Percentiles rank a stretch among this genome's conserved stretches.
Evolutionary conservation across 345 rosid genomes (phyloP).

Genomic region (Acer yangbiense): DNA sequence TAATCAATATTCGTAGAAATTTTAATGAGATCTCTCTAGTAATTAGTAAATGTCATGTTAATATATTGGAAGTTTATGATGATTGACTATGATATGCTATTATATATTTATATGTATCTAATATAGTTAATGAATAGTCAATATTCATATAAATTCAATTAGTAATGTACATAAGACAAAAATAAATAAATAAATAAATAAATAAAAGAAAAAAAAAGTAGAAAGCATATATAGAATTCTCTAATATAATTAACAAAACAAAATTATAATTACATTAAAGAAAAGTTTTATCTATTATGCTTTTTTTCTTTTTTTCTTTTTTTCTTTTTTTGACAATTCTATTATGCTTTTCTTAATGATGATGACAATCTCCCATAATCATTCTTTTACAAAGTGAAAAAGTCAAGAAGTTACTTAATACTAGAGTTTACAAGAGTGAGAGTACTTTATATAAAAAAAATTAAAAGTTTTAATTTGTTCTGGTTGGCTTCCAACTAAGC

Average conservation of each 20-base stretch:
- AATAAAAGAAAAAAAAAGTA: neutral
- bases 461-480: constrained; percentile 12
- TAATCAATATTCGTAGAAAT: too few species aligned
- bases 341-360: constrained; percentile 1
- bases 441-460: constrained; percentile 14
- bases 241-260: neutral
- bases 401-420: neutral
- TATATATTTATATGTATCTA: too few species aligned
- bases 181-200: neutral
- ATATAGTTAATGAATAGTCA: neutral
- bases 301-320: neutral
- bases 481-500: constrained; percentile 34
- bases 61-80: too few species aligned
- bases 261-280: neutral
- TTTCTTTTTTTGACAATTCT: too few species aligned
- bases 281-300: neutral
- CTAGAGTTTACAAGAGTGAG: neutral
- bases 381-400: neutral
- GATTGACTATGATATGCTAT: too few species aligned
- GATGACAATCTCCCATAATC: neutral
- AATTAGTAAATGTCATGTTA: too few species aligned
- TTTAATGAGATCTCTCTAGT: too few species aligned
- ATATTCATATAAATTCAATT: neutral
- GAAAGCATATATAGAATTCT: neutral
- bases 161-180: neutral